Base-by-base conservation (phyloP, 306 rosid genomes). In the Begonia loranthoides region DNA sequence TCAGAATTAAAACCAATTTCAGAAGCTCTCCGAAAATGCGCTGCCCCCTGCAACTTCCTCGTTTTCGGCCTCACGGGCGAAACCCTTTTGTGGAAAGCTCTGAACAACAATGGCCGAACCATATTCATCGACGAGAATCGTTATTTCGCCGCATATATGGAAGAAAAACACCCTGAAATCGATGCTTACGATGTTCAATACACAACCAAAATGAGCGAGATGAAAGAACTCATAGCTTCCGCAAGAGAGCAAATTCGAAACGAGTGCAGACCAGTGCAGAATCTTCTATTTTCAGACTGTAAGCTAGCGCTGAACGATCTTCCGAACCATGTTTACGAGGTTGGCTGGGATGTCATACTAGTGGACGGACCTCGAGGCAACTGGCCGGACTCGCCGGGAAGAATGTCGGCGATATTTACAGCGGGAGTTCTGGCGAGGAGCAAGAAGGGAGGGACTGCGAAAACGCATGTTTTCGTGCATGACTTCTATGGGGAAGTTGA, bases 91-190 rank as follows among this genome's bases (percentile, higher is more conserved):
- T 90, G 99, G 99, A 90, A 83, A 66, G 77, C 95, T 10, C 74
- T 90, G 10, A 90, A 90, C 68, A 79, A 83, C 73, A 74, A 83
- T n/a, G 99, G 99, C 43, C 67, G 92, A 17, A 92, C 96, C 0
- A 94, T 92, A 0, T 92, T 86, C 82, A 79, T 92, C 36, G 96
- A 90, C 8, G 99, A 92, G 66, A 92, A 92, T 47, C 86, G 99
- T 0, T 92, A 92, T 64, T 92, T 82, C 62, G 99, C 94, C 0
- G 96, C 99, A 0, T 86, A 80, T 54, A 58, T 70, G 0, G 96
- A 92, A 62, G 94, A 92, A 44, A 58, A 72, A n/a, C 92, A 92
- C 75, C 99, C 99, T 0, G 94, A 86, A 17, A 83, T 86, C 57
- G 99, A 92, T 52, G 99, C 74, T 10, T 92, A 76, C 64, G 99